Conservation (phyloP, 306 rosid genomes). For the Nissolia schottii region DNA sequence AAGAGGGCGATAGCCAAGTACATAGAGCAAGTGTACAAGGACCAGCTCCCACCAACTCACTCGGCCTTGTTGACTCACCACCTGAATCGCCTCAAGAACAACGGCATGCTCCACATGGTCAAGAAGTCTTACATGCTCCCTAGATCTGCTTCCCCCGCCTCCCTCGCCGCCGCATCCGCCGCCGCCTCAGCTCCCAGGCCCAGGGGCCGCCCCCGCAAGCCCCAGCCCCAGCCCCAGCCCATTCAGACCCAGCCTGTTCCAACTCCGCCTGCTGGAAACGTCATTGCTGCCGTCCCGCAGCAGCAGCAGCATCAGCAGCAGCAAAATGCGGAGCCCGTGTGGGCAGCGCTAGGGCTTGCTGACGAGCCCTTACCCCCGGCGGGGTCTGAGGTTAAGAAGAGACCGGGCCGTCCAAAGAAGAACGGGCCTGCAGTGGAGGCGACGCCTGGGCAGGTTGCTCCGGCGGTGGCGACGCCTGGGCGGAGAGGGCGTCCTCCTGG, state of each 20-base stretch:
- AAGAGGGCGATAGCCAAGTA: constrained; percentile 70
- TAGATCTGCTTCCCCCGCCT: constrained; percentile 38
- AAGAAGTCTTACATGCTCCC: constrained; percentile 77
- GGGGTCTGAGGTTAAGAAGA: constrained; percentile 12
- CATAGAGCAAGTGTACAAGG: constrained; percentile 57
- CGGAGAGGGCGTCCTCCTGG: constrained; percentile 74
- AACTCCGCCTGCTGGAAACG: neutral
- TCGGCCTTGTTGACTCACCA: constrained; percentile 59
- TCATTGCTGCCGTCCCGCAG: neutral
- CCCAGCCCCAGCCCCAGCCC: constrained; percentile 18
- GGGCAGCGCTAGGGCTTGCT: constrained; percentile 59
- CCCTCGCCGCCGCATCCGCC: neutral
- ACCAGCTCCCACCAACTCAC: constrained; percentile 56
- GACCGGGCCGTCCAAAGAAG: constrained; percentile 59
- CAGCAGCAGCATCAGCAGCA: neutral
- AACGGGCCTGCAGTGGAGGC: neutral
- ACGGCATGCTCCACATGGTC: constrained; percentile 53
- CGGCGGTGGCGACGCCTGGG: neutral
- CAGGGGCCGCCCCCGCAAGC: constrained; percentile 67
- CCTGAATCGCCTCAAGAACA: constrained; percentile 59
- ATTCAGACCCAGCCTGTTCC: neutral
- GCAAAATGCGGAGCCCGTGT: constrained; percentile 53
- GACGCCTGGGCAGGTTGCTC: neutral
- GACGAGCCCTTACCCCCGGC: constrained; percentile 46
- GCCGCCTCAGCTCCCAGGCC: constrained; percentile 13